Evolutionary conservation across 164 flowering plant genomes (phyloP), one percentile per base, ranked within the genome.

Genomic region (Nelumbo lutea): DNA sequence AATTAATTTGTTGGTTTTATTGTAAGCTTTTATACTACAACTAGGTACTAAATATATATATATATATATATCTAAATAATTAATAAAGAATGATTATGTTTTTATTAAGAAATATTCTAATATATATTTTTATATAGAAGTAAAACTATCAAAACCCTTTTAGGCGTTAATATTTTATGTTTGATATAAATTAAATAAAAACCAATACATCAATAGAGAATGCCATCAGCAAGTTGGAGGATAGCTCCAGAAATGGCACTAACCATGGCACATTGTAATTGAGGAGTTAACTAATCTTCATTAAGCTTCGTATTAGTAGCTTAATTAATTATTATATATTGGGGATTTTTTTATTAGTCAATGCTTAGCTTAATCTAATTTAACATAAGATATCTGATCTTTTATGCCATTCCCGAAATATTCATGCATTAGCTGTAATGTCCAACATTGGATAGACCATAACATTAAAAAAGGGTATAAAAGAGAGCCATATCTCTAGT

Each of bases 391-490:
- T 53, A 2, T 53, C 14, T 15, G 11, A 15, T 53, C 13, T 41
- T 27, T 40, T 38, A 55, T 63, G 9, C 58, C 67, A 75, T 62
- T 72, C 68, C 78, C 78, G 8, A 75, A 51, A 69, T 69, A 74
- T 69, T 74, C 72, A 61, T 65, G 57, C 51, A 48, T 64, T 70
- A 74, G 70, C 77, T 74, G 77, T 69, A 42, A 50, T 74, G 73
- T 66, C 66, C 57, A 11, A n/a, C 0, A 9, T 38, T 55, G 60
- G 59, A 67, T 71, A 62, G 79, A 81, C 88, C 77, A 13, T 45
- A 43, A 59, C 51, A 53, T 2, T n/a, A 11, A 53, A 59, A 27
- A 48, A 45, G 46, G 9, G 40, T 45, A 65, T 48, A 73, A 64
- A 39, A 46, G 10, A 47, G 27, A 56, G 62, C 62, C 67, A 63